Evolutionary conservation across 2,329 filamentous ascomycete species (phyloP), one percentile per base, ranked within the genome.

Genomic region (Lachnellula subtilissima): DNA sequence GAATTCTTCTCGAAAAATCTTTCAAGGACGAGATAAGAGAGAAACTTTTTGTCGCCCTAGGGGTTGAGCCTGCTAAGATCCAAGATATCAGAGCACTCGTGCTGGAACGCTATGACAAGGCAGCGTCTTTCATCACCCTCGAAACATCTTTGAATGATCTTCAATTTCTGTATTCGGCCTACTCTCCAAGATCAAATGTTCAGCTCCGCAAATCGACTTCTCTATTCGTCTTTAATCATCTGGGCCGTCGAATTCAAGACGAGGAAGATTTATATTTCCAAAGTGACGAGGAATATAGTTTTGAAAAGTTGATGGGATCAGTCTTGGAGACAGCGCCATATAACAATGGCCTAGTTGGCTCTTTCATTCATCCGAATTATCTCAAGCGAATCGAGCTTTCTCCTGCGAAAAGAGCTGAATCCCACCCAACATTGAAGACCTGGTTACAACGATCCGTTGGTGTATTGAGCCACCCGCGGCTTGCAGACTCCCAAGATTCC

Each of bases 211-310:
- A 54, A 54, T 54, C 52, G 35, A 49, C 45, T 49, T 50, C 52
- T 42, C 36, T 54, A 40, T 49, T 17, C n/a, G 35, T 54, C 14
- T 54, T 54, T 50, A 50, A 54, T 50, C 22, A 54, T 50, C 46
- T n/a, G 19, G 23, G 32, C 42, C 32, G 28, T 32, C 46, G 32
- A 32, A 43, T 50, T 53, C 51, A 14, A 48, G 46, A 50, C 19
- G 51, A 50, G 19, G 45, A 54, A 42, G 55, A 57, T 39, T 48
- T 57, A 52, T 57, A 57, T 51, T 52, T 57, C 40, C 39, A 57
- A 37, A 54, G 46, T 48, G 52, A 57, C 23, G 52, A 54, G 42
- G 51, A 57, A 48, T 54, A 54, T 52, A 23, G 36, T 52, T 43
- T 54, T 35, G 28, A 54, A 37, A 37, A 52, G 52, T 17, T 57